Conservation (phyloP, 2,329 filamentous ascomycete genomes). For the Cadophora gregata region DNA sequence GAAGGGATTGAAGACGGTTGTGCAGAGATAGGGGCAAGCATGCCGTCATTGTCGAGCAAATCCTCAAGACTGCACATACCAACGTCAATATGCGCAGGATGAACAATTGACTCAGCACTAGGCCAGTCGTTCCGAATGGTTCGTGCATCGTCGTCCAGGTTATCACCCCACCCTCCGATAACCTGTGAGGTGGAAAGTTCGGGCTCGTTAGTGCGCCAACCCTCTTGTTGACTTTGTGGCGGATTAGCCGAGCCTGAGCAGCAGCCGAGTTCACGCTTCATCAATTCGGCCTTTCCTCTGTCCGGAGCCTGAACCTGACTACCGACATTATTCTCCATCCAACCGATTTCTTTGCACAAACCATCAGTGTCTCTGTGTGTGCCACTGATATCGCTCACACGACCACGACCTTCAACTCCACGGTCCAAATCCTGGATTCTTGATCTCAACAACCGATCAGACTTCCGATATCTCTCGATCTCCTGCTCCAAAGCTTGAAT, state of each 20-base stretch:
- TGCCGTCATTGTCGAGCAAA: slow-evolving; percentile 17
- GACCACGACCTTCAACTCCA: background rate
- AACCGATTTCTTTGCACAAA: background rate
- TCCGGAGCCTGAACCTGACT: background rate
- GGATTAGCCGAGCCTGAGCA: slow-evolving; percentile 3
- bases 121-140: slow-evolving; percentile 13
- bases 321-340: background rate
- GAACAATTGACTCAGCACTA: background rate
- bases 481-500: slow-evolving; percentile 29
- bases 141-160: background rate
- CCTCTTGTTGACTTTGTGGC: slow-evolving; percentile 8
- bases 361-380: background rate
- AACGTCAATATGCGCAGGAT: slow-evolving; percentile 19
- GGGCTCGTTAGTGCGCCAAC: background rate
- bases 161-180: slow-evolving; percentile 1
- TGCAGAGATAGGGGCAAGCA: background rate
- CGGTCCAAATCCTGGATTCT: slow-evolving; percentile 17
- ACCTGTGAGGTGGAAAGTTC: background rate
- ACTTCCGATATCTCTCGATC: slow-evolving; percentile 31
- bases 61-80: slow-evolving; percentile 28
- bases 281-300: background rate
- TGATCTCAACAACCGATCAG: slow-evolving; percentile 28
- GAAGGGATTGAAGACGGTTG: background rate
- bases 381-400: background rate
- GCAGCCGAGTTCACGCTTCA: background rate